Conservation (phyloP, 2,329 filamentous ascomycete species). For the Proliferodiscus dingleyae region DNA sequence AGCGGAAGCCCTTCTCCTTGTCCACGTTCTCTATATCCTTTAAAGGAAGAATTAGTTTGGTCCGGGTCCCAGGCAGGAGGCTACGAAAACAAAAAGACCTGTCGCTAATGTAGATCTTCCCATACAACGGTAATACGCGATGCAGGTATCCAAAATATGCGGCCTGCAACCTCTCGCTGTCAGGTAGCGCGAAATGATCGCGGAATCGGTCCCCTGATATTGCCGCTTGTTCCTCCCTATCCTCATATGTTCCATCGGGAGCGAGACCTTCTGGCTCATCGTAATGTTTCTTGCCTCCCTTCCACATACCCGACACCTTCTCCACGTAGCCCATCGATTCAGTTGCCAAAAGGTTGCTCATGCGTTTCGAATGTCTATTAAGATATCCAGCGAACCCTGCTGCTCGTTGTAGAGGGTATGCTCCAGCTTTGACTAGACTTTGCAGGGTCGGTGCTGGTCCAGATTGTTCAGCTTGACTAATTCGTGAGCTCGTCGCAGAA, state of each 20-base stretch:
- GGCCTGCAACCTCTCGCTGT: constrained; percentile 76
- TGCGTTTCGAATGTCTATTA: constrained; percentile 69
- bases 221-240: constrained; percentile 59
- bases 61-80: constrained; percentile 79
- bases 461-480: constrained; percentile 30
- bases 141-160: constrained; percentile 93
- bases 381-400: constrained; percentile 79
- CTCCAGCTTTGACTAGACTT: constrained; percentile 55
- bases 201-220: constrained; percentile 77
- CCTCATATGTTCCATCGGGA: constrained; percentile 47
- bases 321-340: constrained; percentile 96
- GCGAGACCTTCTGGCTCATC: constrained; percentile 52
- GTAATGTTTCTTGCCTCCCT: constrained; percentile 86
- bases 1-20: constrained; percentile 91
- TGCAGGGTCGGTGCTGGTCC: constrained; percentile 49
- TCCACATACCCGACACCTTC: constrained; percentile 96
- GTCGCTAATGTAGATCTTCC: constrained; percentile 92
- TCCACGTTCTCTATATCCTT: constrained; percentile 89
- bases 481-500: constrained; percentile 19
- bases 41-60: constrained; percentile 86
- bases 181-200: constrained; percentile 83
- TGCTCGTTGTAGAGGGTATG: constrained; percentile 78
- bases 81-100: constrained; percentile 89
- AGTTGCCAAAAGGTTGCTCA: constrained; percentile 77
- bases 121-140: constrained; percentile 84